Evolutionary conservation across 2,329 filamentous ascomycete species (phyloP).

Genomic region (Aspergillus proliferans): DNA sequence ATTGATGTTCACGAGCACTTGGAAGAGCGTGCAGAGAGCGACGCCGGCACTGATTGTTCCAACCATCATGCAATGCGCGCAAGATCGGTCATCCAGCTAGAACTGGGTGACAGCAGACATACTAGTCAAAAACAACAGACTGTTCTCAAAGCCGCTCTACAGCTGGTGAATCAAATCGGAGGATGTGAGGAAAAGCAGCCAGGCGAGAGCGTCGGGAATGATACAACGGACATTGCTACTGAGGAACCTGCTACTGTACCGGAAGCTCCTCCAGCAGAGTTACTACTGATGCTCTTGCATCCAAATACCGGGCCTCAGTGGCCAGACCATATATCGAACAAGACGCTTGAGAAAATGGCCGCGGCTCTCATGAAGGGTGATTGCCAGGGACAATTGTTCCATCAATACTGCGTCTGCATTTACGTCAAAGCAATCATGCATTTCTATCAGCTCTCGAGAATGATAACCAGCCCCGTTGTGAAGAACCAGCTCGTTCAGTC

Average conservation of each 20-base stretch:
- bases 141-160: conserved; percentile 16
- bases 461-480: conserved; percentile 8
- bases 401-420: conserved; percentile 20
- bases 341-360: conserved; percentile 15
- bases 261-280: conserved; percentile 13
- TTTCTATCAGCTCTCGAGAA: conserved; percentile 11
- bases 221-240: not conserved
- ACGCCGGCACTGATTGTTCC: conserved; percentile 5
- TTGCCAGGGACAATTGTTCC: conserved; percentile 8
- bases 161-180: conserved; percentile 14
- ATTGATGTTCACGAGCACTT: not conserved
- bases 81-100: conserved; percentile 16
- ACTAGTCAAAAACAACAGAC: conserved; percentile 14
- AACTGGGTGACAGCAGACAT: conserved; percentile 13
- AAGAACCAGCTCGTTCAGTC: conserved; percentile 13
- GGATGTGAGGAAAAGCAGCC: conserved; percentile 3
- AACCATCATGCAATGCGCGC: conserved; percentile 21
- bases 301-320: conserved; percentile 10
- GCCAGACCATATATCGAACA: conserved; percentile 22
- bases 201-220: conserved; percentile 2
- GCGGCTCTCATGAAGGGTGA: conserved; percentile 9
- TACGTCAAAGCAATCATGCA: conserved; percentile 19
- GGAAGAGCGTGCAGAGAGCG: not conserved
- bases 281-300: conserved; percentile 20
- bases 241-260: conserved; percentile 1